These are phyloP conservation scores for Chromosphaera perkinsii DNA, from an alignment of 208 protist species.

Conservation along the genomic window DNA sequence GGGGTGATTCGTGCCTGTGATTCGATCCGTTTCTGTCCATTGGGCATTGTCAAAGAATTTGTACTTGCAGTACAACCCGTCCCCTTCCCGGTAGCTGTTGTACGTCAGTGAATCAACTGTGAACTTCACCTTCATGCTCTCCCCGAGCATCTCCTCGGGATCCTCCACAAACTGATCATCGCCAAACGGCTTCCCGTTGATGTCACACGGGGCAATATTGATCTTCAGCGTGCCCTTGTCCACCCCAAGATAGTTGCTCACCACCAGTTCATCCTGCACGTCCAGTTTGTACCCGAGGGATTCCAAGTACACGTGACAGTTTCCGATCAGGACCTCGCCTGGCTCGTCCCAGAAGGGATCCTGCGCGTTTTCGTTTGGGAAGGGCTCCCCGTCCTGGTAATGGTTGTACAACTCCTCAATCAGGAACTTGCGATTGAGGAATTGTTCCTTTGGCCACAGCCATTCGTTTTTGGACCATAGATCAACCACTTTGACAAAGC, in stretches of 20 bases:
- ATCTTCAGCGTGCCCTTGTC: conserved; percentile 1
- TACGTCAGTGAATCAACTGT: too few species aligned
- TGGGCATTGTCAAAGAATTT: too few species aligned
- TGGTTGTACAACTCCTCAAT: conserved; percentile 15
- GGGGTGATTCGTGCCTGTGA: too few species aligned
- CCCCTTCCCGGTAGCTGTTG: too few species aligned
- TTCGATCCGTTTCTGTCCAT: too few species aligned
- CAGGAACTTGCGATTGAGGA: conserved; percentile 20
- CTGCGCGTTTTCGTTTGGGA: background rate
- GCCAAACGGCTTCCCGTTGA: background rate
- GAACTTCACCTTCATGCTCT: background rate
- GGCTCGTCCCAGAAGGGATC: conserved; percentile 21
- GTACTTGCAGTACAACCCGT: too few species aligned
- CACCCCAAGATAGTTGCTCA: conserved; percentile 7
- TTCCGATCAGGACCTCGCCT: conserved; percentile 8
- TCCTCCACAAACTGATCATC: background rate
- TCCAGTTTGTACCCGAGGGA: conserved; percentile 2
- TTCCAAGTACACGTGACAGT: conserved; percentile 2
- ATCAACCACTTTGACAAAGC: too few species aligned
- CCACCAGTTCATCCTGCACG: conserved; percentile 5
- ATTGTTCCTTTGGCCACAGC: too few species aligned
- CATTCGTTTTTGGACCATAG: too few species aligned
- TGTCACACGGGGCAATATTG: background rate
- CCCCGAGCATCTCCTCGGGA: background rate
- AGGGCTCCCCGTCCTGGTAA: background rate